Evolutionary conservation across 148 eudicot species (phyloP).

Genomic region (Oxyria digyna): DNA sequence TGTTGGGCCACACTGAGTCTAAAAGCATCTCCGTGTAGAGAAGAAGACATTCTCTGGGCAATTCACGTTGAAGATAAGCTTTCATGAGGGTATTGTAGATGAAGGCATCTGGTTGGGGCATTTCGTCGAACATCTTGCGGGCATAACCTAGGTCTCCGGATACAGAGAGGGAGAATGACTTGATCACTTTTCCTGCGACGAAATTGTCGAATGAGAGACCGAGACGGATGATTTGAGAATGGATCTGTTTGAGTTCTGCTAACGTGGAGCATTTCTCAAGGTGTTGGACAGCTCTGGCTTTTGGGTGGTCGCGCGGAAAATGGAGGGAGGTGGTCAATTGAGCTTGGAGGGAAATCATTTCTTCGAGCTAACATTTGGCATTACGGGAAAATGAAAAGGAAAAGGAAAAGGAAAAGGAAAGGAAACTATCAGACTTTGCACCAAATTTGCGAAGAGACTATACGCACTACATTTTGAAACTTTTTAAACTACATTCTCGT

Average conservation of each 20-base stretch:
- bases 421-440: too few species aligned
- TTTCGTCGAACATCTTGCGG: slow-evolving; percentile 30
- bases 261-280: slow-evolving; percentile 47
- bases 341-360: not conserved
- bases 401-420: too few species aligned
- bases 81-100: slow-evolving; percentile 51
- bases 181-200: slow-evolving; percentile 50
- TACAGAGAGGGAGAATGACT: slow-evolving; percentile 41
- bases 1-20: slow-evolving; percentile 38
- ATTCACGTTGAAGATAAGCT: slow-evolving; percentile 31
- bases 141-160: slow-evolving; percentile 49
- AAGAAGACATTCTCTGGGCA: slow-evolving; percentile 22
- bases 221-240: slow-evolving; percentile 51
- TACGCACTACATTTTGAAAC: too few species aligned
- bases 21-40: slow-evolving; percentile 43
- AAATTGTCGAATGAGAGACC: slow-evolving; percentile 52
- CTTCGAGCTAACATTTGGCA: too few species aligned
- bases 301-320: not conserved
- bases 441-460: too few species aligned
- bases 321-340: not conserved
- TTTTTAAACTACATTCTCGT: too few species aligned
- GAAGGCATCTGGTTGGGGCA: slow-evolving; percentile 71
- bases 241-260: slow-evolving; percentile 54
- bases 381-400: too few species aligned
- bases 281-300: slow-evolving; percentile 12